Evolutionary conservation across 75 land plant species (phyloP), one percentile per base, ranked within the genome.

Genomic region (Cryptomeria japonica): DNA sequence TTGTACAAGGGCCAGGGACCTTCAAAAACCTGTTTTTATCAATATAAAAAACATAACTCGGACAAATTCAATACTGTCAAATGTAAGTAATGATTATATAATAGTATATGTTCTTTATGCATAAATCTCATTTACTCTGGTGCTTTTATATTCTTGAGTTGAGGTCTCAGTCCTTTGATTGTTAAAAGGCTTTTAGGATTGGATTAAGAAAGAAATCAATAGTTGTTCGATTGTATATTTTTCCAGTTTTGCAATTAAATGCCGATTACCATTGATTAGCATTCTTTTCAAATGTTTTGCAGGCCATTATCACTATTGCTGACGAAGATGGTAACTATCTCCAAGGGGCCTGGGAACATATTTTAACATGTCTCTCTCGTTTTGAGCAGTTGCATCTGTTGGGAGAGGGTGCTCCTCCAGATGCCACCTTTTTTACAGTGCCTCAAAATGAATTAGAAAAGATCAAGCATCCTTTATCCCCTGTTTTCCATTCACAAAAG

Each of bases 351-450:
- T 96, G 97, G 97, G 97, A 96, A 53, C 96, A 95, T 86, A 88
- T 96, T 64, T 90, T 96, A 75, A 95, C 96, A 82, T 96, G 97
- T 80, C 89, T 96, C 31, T 96, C 97, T 55, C 88, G 97, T 53
- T 93, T 96, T 93, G 97, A 96, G 89, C 92, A 96, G 86, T 87
- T 96, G 31, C 96, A 92, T 42, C 87, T 96, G 75, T 70, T 96
- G 89, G 96, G 97, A 84, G 97, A 96, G 76, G 97, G 97, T 77
- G 94, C 92, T 37, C 97, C 96, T 68, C 87, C 95, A 88, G 97
- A 95, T 89, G 96, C 97, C 70, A 92, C 96, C 10, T 95, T 92
- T 87, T 88, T 94, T 9, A 76, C 91, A 22, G 89, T 58, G 38
- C 84, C 90, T 32, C 86, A 85, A 47, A 37, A 64, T 75, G 95